These are phyloP conservation scores for Beauveria varroae DNA, from an alignment of 2,329 filamentous ascomycete species.

Conservation along the genomic window DNA sequence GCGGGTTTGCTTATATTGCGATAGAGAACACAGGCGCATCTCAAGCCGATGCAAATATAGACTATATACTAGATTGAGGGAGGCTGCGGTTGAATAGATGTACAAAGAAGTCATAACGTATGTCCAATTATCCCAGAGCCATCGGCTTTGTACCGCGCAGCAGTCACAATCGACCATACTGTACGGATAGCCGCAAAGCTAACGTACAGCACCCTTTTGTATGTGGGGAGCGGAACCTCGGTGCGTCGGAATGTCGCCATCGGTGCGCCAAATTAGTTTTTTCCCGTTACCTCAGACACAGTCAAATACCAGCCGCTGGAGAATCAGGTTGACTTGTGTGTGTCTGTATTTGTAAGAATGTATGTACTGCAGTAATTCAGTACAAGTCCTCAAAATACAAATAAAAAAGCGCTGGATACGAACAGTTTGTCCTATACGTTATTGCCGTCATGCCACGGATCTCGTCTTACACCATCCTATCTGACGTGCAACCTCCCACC, in stretches of 20 bases:
- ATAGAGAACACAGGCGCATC: neutral
- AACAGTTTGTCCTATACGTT: neutral
- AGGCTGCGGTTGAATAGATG: neutral
- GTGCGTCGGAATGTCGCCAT: slow-evolving; percentile 19
- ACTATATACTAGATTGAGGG: neutral
- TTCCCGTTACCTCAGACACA: neutral
- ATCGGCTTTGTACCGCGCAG: neutral
- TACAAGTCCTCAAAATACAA: neutral
- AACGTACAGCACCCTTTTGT: neutral
- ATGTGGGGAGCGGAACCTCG: slow-evolving; percentile 7
- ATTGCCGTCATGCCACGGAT: neutral
- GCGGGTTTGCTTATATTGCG: neutral
- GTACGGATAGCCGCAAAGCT: neutral
- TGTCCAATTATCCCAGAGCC: neutral
- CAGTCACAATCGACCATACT: neutral
- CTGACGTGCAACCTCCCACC: neutral
- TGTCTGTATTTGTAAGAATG: neutral
- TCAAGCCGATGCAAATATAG: neutral
- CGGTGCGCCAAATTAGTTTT: slow-evolving; percentile 11
- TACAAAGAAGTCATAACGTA: neutral
- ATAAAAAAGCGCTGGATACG: too few relatives aligned
- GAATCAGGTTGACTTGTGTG: neutral
- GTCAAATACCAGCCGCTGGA: neutral
- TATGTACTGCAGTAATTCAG: neutral
- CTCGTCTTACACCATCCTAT: slow-evolving; percentile 1